Evolutionary conservation across 2,329 filamentous ascomycete genomes (phyloP).

Genomic region (Huntiella omanensis): DNA sequence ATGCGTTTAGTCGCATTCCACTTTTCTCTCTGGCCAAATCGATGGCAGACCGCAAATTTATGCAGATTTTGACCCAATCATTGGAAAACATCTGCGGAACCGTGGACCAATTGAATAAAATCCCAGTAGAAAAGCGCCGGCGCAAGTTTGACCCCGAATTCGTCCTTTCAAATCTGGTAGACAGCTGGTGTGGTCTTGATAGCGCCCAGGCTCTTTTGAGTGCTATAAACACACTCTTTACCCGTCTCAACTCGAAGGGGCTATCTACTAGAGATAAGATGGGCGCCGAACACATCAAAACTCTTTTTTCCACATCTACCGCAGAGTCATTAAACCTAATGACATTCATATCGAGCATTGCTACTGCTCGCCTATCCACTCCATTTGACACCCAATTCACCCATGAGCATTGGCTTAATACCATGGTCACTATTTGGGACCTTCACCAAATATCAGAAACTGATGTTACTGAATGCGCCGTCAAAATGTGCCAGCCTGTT

Average conservation of each 20-base stretch:
- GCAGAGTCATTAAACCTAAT: conserved; percentile 27
- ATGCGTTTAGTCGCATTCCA: conserved; percentile 45
- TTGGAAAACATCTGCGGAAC: conserved; percentile 35
- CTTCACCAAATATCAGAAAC: conserved; percentile 31
- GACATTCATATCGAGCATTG: conserved; percentile 25
- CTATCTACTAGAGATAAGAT: conserved; percentile 26
- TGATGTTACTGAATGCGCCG: conserved; percentile 30
- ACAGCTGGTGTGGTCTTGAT: conserved; percentile 23
- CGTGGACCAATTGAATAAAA: no score
- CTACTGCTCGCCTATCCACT: conserved; percentile 8
- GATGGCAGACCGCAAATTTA: conserved; percentile 50
- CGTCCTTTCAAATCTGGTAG: conserved; percentile 17
- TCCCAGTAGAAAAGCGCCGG: no score
- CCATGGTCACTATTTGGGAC: conserved; percentile 30
- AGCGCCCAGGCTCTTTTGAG: conserved; percentile 30
- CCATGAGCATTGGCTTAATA: conserved; percentile 27
- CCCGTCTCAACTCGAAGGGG: conserved; percentile 22
- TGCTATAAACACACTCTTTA: conserved; percentile 27
- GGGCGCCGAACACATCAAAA: conserved; percentile 38
- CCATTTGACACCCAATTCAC: conserved; percentile 7
- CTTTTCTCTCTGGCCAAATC: conserved; percentile 50
- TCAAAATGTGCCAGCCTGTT: conserved; percentile 23
- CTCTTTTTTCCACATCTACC: conserved; percentile 32
- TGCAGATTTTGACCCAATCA: conserved; percentile 45
- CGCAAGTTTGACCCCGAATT: conserved; percentile 21